These are phyloP conservation scores for Lignosus rhinocerotis DNA, from an alignment of 1,284 basidiomycete species.

Conservation along the genomic window DNA sequence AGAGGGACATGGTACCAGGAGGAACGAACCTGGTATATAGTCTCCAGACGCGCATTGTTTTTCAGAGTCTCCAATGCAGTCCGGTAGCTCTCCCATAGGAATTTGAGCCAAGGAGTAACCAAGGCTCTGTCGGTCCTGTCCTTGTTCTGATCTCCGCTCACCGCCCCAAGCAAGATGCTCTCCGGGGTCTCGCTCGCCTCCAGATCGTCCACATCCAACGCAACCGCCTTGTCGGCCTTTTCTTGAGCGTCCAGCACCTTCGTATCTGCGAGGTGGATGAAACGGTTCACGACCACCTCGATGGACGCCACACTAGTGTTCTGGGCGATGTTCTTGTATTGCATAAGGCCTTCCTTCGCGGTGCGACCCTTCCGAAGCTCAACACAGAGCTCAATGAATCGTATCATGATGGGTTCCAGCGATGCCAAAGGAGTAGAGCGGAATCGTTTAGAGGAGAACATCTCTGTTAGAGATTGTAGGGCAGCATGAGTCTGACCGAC, in stretches of 20 bases:
- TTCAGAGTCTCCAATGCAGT: slow-evolving; percentile 96
- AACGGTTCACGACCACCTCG: slow-evolving; percentile 89
- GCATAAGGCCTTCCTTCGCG: slow-evolving; percentile 94
- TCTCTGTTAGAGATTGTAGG: slow-evolving; percentile 86
- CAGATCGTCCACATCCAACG: slow-evolving; percentile 84
- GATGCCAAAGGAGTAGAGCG: slow-evolving; percentile 86
- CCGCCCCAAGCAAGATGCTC: slow-evolving; percentile 85
- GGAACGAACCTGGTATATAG: slow-evolving; percentile 85
- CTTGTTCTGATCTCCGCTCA: slow-evolving; percentile 90
- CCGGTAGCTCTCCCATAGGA: slow-evolving; percentile 98
- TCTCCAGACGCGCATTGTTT: slow-evolving; percentile 93
- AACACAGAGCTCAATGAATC: slow-evolving; percentile 95
- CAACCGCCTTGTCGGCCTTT: slow-evolving; percentile 69
- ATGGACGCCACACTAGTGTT: slow-evolving; percentile 91
- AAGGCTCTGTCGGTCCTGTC: slow-evolving; percentile 95
- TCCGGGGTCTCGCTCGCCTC: slow-evolving; percentile 93
- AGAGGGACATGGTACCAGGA: neutral
- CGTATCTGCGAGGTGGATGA: slow-evolving; percentile 85
- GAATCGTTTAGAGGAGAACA: slow-evolving; percentile 94
- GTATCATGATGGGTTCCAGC: slow-evolving; percentile 94
- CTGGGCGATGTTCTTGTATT: slow-evolving; percentile 96
- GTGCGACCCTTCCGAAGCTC: slow-evolving; percentile 92
- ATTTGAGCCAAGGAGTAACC: slow-evolving; percentile 97
- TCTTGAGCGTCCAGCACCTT: slow-evolving; percentile 89
- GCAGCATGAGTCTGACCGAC: slow-evolving; percentile 90